Evolutionary conservation across 2,329 filamentous ascomycete genomes (phyloP), one percentile per base, ranked within the genome.

Genomic region (Exophiala xenobiotica): DNA sequence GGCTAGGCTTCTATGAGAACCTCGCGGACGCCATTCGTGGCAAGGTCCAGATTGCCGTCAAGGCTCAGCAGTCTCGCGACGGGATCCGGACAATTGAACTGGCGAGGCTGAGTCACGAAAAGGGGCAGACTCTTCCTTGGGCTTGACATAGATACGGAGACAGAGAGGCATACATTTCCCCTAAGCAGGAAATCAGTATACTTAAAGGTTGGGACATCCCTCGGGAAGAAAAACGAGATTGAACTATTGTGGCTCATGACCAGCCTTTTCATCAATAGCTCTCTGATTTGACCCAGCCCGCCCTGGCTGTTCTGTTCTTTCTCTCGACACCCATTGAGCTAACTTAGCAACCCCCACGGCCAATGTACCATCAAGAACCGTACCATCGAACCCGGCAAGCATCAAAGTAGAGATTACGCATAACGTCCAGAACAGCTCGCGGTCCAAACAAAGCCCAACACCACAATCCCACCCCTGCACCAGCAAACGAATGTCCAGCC

Each of bases 1-100:
- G 54, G 54, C 22, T 53, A 31, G 54, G 51, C 6, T 57, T 57
- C 43, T 57, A 57, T 27, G 51, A 54, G 47, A 57, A 54, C 37
- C 41, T 57, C 7, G 44, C 40, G 23, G 47, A 51, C 19, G 54
- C 47, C 6, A 41, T 57, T 2, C 43, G 45, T 6, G 43, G 48
- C 1, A 27, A 22, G 26, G 51, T 39, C 38, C 23, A 46, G 7
- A 19, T 57, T 12, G 48, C 43, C 11, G 54, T 57, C 38, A 51
- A 44, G 40, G 43, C 54, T 6, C 51, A 49, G 43, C 37, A 54
- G 43, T 48, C 42, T 14, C 29, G 54, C 4, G 54, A 57, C 29
- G 54, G 51, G 5, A 54, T 57, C 37, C 38, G 51, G n/a, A 24
- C 53, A n/a, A 57, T 57, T n/a, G 54, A 57, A 44, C 27, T 57